Conservation (phyloP, 2,329 filamentous ascomycete genomes). For the Phaeosphaeriaceae sp. region DNA sequence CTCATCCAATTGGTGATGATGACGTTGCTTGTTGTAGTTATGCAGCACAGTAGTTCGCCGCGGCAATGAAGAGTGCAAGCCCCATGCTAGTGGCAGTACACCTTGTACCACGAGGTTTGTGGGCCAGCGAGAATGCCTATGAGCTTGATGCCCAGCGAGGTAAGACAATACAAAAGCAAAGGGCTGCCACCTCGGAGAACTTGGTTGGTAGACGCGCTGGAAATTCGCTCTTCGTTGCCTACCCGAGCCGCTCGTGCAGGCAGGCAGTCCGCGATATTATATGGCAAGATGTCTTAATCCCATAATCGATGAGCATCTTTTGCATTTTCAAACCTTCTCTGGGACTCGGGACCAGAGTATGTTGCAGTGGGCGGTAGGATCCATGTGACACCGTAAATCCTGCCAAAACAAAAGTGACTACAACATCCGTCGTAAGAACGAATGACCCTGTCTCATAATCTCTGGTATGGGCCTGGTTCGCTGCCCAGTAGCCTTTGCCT, state of each 20-base stretch:
- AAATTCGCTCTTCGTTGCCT: constrained; percentile 27
- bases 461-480: background rate
- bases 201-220: constrained; percentile 12
- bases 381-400: background rate
- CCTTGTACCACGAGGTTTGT: background rate
- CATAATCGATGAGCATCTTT: background rate
- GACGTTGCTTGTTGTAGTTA: background rate
- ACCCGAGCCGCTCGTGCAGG: constrained; percentile 22
- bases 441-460: background rate
- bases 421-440: background rate
- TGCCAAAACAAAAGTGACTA: background rate
- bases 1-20: background rate
- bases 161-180: constrained; percentile 1
- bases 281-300: background rate
- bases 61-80: background rate
- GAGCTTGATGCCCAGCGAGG: background rate
- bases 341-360: background rate
- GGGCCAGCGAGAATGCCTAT: background rate
- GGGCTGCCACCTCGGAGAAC: background rate
- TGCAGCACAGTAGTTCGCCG: background rate
- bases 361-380: background rate
- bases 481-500: background rate
- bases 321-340: background rate
- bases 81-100: background rate
- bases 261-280: background rate